phyloP scores from a whole-genome alignment of 371 early-diverging fungal genomes.

The Blastocladiella emersonii region DNA sequence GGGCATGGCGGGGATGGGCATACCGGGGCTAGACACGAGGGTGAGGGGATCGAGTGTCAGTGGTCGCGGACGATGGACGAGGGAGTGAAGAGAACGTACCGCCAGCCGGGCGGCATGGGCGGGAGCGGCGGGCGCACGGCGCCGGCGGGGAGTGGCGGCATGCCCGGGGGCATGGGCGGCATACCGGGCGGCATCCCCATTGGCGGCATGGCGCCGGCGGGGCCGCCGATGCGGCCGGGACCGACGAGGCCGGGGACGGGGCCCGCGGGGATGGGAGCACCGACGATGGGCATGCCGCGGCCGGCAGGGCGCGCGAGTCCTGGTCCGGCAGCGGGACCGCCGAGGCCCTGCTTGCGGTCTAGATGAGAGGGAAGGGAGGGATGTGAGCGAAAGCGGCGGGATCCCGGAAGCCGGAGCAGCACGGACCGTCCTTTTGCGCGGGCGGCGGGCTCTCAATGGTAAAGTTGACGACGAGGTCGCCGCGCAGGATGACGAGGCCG shows the following conservation, averaged over 20 bases:
- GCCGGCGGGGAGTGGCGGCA: conserved; percentile 5
- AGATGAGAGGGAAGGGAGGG: not conserved
- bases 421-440: conserved; percentile 15
- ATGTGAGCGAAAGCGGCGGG: not conserved
- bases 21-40: conserved; percentile 2
- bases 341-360: conserved; percentile 8
- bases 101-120: conserved; percentile 8
- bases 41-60: not conserved
- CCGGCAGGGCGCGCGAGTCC: conserved; percentile 76
- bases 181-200: conserved; percentile 48
- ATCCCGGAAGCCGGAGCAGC: not conserved
- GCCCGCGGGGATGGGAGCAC: conserved; percentile 41
- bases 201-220: conserved; percentile 42
- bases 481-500: conserved; percentile 87
- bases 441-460: conserved; percentile 89
- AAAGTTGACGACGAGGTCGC: conserved; percentile 81
- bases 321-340: conserved; percentile 33
- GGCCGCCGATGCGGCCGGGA: conserved; percentile 84
- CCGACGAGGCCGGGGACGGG: conserved; percentile 68
- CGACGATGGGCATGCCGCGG: conserved; percentile 69
- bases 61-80: not conserved
- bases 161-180: conserved; percentile 22
- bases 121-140: not conserved
- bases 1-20: conserved; percentile 7
- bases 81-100: conserved; percentile 6